Evolutionary conservation across 2,329 filamentous ascomycete genomes (phyloP).

Genomic region (Clarireedia monteithiana): DNA sequence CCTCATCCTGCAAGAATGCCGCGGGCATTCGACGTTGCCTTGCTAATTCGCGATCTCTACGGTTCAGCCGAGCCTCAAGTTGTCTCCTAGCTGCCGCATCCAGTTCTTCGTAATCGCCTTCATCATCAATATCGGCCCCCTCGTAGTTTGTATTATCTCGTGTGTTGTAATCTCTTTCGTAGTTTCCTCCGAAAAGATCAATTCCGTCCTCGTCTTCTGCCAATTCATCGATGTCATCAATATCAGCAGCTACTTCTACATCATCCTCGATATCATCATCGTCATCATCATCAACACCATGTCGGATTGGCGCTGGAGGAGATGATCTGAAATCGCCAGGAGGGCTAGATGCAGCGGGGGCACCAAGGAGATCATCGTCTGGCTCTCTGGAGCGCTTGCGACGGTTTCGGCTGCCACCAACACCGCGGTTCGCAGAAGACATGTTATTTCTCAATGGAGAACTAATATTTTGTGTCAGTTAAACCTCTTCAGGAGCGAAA

Average conservation of each 20-base stretch:
- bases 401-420: constrained; percentile 38
- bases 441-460: constrained; percentile 76
- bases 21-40: constrained; percentile 59
- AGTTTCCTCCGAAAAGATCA: constrained; percentile 68
- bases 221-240: constrained; percentile 73
- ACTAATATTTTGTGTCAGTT: constrained; percentile 40
- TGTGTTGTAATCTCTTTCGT: constrained; percentile 61
- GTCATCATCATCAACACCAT: constrained; percentile 55
- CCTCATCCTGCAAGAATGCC: constrained; percentile 67
- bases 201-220: constrained; percentile 77
- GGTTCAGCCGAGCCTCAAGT: constrained; percentile 66
- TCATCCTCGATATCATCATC: constrained; percentile 65
- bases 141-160: constrained; percentile 65
- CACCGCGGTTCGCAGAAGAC: constrained; percentile 75
- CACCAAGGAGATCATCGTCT: constrained; percentile 50
- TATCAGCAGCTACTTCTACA: constrained; percentile 61
- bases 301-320: constrained; percentile 52
- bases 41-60: constrained; percentile 64
- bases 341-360: constrained; percentile 47
- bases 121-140: constrained; percentile 66
- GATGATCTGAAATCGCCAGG: constrained; percentile 50
- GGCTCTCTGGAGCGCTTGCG: constrained; percentile 59
- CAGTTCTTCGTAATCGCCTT: constrained; percentile 65
- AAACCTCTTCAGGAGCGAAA: constrained; percentile 1
- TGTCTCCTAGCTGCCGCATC: constrained; percentile 58